Evolutionary conservation across 2,329 filamentous ascomycete species (phyloP), one percentile per base, ranked within the genome.

Genomic region (Trichophyton schoenleinii): DNA sequence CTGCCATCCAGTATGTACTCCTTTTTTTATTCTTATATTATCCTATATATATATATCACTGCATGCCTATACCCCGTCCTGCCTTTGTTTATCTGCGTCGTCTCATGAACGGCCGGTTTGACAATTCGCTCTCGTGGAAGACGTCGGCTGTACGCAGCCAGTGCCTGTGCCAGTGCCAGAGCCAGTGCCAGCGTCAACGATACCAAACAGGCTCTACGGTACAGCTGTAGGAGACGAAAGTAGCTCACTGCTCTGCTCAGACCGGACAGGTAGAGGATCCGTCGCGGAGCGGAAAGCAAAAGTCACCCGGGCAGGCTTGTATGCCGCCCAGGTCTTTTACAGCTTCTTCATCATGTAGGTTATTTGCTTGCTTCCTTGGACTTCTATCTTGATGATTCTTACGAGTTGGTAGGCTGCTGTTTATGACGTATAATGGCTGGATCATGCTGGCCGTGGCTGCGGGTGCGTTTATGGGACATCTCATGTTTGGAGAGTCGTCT

Each of bases 381-480:
- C 22, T 22, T 3, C 22, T 2, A 22, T 22, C 2, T 22, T 22
- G 22, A 22, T 22, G 22, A 22, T 22, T 22, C 22, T 48, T 3
- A 36, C 11, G 15, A 3, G 9, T 38, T 6, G 49, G n/a, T 63
- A 97, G 92, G 94, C 80, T 99, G 64, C 77, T 99, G 22, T 99
- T 99, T 76, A 99, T 99, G 94, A 99, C 94, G n/a, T 99, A 99
- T 77, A 99, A 99, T 70, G 94, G 94, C 61, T 95, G 89, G 86
- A 86, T 99, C 67, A 99, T 99, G 94, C 75, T 95, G 66, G 83
- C 92, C 2, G 91, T 97, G 15, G 88, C 88, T 0, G 78, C 95
- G 8, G 94, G 94, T 15, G 91, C 92, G 0, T 95, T 95, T 66
- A 74, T 95, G 52, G 94, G 94, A 49, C 96, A 95, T 71, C 72